Percentiles rank a stretch among this genome's conserved stretches.
Conservation (phyloP, 2,329 filamentous ascomycete species). For the Penicillium sclerotiorum region DNA sequence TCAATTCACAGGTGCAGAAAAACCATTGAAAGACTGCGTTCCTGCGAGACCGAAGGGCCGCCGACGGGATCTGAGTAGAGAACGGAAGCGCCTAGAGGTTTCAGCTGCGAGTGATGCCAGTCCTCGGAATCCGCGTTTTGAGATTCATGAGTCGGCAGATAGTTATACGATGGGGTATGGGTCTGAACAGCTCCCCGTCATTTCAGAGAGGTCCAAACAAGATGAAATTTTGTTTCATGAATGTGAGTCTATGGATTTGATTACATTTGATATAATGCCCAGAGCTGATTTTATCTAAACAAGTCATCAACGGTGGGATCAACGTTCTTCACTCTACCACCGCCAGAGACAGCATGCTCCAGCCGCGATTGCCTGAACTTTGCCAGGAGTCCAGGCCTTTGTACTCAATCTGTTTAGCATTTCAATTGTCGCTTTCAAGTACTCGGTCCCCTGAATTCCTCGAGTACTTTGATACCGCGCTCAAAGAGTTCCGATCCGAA, state of each 20-base stretch:
- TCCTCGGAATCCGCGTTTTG: not conserved
- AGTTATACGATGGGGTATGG: not conserved
- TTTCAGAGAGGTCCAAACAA: not conserved
- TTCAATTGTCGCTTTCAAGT: conserved; percentile 27
- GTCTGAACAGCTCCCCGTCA: not conserved
- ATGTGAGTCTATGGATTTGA: conserved; percentile 28
- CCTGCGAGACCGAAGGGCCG: conserved; percentile 28
- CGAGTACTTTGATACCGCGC: conserved; percentile 31
- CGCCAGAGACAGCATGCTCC: conserved; percentile 23
- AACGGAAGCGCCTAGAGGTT: conserved; percentile 12
- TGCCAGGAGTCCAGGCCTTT: conserved; percentile 29
- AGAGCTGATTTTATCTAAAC: not conserved
- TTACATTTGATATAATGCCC: not conserved
- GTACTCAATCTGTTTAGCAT: conserved; percentile 33
- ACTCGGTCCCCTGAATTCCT: conserved; percentile 23
- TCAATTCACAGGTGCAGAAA: conserved; percentile 32
- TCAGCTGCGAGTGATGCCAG: not conserved
- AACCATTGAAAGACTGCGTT: conserved; percentile 27
- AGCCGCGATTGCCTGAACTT: conserved; percentile 22
- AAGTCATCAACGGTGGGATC: conserved; percentile 30
- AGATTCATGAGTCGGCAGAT: not conserved
- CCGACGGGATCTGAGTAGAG: conserved; percentile 26
- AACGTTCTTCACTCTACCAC: conserved; percentile 32
- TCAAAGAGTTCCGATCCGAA: conserved; percentile 32
- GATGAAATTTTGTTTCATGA: conserved; percentile 26